A percentile compares a stretch with the other conserved stretches of the same genome.
Evolutionary conservation across 768 basidiomycete species (phyloP).

Genomic region (Mycena latifolia): DNA sequence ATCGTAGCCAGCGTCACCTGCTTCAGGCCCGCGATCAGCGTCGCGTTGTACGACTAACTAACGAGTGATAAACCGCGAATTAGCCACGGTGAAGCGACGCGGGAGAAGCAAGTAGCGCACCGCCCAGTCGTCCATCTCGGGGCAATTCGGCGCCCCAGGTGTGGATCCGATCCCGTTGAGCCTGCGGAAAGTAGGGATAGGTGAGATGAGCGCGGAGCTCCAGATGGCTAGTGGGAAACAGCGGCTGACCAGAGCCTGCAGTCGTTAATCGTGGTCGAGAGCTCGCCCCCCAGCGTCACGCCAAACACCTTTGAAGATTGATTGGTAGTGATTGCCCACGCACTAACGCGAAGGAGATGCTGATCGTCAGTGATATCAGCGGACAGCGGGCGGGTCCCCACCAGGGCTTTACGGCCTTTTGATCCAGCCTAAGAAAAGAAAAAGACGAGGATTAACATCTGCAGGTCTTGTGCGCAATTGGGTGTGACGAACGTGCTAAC

Average conservation of each 20-base stretch:
- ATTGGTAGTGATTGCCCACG: slow-evolving; percentile 64
- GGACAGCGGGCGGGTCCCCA: slow-evolving; percentile 42
- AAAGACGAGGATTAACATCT: slow-evolving; percentile 27
- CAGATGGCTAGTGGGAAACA: slow-evolving; percentile 34
- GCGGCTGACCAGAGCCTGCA: slow-evolving; percentile 74
- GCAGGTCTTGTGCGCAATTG: neutral
- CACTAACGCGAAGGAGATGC: slow-evolving; percentile 44
- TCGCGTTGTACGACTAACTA: slow-evolving; percentile 65
- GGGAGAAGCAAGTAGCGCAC: slow-evolving; percentile 48
- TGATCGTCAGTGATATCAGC: slow-evolving; percentile 27
- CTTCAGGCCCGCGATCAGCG: slow-evolving; percentile 69
- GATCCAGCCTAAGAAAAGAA: slow-evolving; percentile 49
- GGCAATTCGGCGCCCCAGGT: slow-evolving; percentile 51
- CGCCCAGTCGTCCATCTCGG: slow-evolving; percentile 58
- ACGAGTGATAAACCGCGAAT: slow-evolving; percentile 5
- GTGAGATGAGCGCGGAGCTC: slow-evolving; percentile 19
- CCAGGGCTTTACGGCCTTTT: slow-evolving; percentile 59
- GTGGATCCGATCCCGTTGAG: slow-evolving; percentile 59
- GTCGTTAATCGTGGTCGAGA: slow-evolving; percentile 82
- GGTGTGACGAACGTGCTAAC: slow-evolving; percentile 51
- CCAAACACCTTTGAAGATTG: slow-evolving; percentile 81
- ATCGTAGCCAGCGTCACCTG: slow-evolving; percentile 83
- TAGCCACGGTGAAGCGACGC: neutral
- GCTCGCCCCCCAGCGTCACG: slow-evolving; percentile 86
- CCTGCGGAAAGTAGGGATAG: slow-evolving; percentile 44